Evolutionary conservation across 1,284 basidiomycete genomes (phyloP), one percentile per base, ranked within the genome.

Genomic region (Kalmanozyma brasiliensis): DNA sequence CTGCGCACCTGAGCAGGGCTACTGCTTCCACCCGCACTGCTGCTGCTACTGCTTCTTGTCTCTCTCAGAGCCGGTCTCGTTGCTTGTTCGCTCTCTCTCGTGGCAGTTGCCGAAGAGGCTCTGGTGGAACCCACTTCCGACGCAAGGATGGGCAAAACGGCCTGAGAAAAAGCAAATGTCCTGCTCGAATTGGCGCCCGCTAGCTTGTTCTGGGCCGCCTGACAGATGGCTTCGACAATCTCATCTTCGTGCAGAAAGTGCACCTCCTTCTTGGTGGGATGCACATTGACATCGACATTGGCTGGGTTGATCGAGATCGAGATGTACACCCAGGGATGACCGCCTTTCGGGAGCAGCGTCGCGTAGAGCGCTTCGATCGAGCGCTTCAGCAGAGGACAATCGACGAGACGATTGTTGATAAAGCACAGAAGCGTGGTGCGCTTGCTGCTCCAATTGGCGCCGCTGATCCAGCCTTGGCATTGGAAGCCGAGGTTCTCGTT

Each of bases 211-310:
- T 76, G 72, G 0, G 65, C 72, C 20, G 57, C 52, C 14, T 45
- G 32, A n/a, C 91, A 88, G 44, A 98, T 88, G 8, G 85, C 85
- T 70, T 93, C 89, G 4, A 91, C 90, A 72, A 98, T 92, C 13
- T 86, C 86, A 51, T 98, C 96, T 81, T 98, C 93, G 71, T 97
- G 88, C 52, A 98, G 84, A 76, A 98, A 98, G 73, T 94, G 92
- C 0, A 97, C 93, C 82, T 98, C 94, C 34, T 91, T 90, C 83
- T 99, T 98, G 1, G 96, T 98, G 0, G 96, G 96, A 81, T 98
- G 95, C 0, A 98, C 94, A 75, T 98, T 98, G 56, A 98, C 94
- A 77, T 99, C 96, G 10, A 99, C 90, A 26, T 91, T 89, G 32
- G 88, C 87, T 0, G 94, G 93, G 56, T 93, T 89, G 67, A 98